Evolutionary conservation across 129 eudicot genomes (phyloP), one percentile per base, ranked within the genome.

Genomic region (Dittrichia graveolens): DNA sequence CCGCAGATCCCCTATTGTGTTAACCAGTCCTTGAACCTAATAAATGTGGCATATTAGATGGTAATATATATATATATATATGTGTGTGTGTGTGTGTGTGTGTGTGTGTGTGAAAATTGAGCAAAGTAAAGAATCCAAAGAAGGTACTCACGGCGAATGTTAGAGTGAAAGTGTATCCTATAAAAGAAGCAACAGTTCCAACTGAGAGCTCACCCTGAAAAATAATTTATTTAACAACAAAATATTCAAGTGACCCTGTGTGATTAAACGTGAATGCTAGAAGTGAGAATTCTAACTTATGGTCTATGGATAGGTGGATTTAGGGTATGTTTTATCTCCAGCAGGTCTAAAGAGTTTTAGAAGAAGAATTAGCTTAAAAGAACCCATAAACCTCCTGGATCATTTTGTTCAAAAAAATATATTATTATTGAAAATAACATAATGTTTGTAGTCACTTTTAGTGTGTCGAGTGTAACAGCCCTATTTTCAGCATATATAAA

Each of bases 21-120:
- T 90, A 71, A 94, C 98, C 73, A 94, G 77, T 72, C 98, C 98
- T 94, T 94, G 98, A 67, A 94, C 98, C 98, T 94, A 69, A 71
- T 61, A 71, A 38, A 56, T 3, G 16, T 59, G 4, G 5, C 56
- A 12, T 59, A 41, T 71, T 39, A 79, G 43, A 15, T 35, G 50
- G 46, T 42, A 38, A 61, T n/a, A n/a, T n/a, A n/a, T n/a, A n/a
- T n/a, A n/a, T n/a, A n/a, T n/a, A n/a, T n/a, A n/a, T n/a, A n/a
- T n/a, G n/a, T n/a, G n/a, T n/a, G n/a, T n/a, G n/a, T 24, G 61
- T 66, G 79, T 13, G 65, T 24, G 31, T 24, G 31, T 24, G 31
- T 24, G 31, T 24, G 31, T 24, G 31, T 24, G 31, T 24, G 61
- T 66, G 79, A 9, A 61, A 58, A 38, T 15, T 41, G 66, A 14